These are phyloP conservation scores for Acanthamoeba polyphaga DNA, from an alignment of 208 protist genomes.

Conservation along the genomic window DNA sequence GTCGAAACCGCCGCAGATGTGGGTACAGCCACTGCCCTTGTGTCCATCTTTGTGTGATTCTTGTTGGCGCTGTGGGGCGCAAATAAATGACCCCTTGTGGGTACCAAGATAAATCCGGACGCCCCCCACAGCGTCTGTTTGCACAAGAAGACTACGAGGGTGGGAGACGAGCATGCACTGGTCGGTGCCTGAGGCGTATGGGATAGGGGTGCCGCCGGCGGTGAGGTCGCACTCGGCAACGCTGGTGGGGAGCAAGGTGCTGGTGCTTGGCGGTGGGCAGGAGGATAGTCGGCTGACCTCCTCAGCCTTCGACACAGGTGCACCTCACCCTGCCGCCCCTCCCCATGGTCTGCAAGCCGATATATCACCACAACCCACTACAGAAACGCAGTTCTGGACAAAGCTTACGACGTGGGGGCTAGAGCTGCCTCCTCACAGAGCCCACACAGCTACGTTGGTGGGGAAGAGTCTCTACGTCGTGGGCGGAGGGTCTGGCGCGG, in stretches of 20 bases:
- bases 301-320: constrained; percentile 26
- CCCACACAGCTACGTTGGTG: constrained; percentile 40
- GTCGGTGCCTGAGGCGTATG: background rate
- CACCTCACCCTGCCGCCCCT: too few species aligned
- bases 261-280: constrained; percentile 36
- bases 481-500: background rate
- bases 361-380: background rate
- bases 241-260: constrained; percentile 34
- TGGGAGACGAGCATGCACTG: background rate
- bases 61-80: too few species aligned
- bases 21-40: background rate
- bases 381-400: constrained; percentile 24
- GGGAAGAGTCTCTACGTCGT: constrained; percentile 42
- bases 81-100: too few species aligned
- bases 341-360: too few species aligned
- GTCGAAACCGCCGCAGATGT: background rate
- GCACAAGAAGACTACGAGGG: background rate
- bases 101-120: background rate
- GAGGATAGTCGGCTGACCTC: background rate
- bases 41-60: background rate
- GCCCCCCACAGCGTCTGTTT: background rate
- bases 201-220: background rate
- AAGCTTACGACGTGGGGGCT: background rate
- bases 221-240: constrained; percentile 27
- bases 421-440: background rate